Evolutionary conservation across 2,329 filamentous ascomycete genomes (phyloP), one percentile per base, ranked within the genome.

Genomic region (Claviceps spartinae): DNA sequence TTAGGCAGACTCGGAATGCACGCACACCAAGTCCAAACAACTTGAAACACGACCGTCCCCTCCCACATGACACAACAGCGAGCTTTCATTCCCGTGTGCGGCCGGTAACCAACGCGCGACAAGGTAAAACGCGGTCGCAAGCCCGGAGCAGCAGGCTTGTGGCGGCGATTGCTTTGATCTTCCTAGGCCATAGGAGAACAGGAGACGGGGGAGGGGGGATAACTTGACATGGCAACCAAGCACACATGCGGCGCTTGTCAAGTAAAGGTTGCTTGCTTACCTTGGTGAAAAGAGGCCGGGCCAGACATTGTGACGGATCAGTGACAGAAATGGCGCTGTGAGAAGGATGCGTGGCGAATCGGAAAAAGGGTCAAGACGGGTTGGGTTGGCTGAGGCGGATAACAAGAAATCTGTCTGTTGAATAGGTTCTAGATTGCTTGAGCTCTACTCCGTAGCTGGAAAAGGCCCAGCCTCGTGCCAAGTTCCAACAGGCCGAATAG

Each of bases 41-140:
- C 38, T 41, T 59, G 59, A 60, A 60, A 61, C 59, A 58, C 50
- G 57, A 56, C 52, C 54, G 55, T 55, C 43, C 54, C 48, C 48
- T 48, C 45, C 41, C 47, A 47, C 49, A 50, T 54, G 54, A 51
- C 51, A 52, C 56, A 53, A 50, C 51, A 54, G 45, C 36, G 36
- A 47, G 48, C 41, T 20, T 26, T 43, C 14, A 41, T 16, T 47
- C n/a, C n/a, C 22, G n/a, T 41, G 37, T 43, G 54, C 42, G 54
- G 53, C 40, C 44, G 45, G n/a, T 22, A 34, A 22, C 41, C 48
- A 49, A 52, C 48, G 44, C 47, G 49, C 47, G 38, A 18, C 44
- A 38, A 51, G 45, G 38, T 26, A n/a, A 20, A 38, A 34, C 22
- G 16, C 7, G 20, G 38, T n/a, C 48, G 44, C 22, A 37, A 38